Percentiles rank a stretch among this genome's conserved stretches.
phyloP scores from a whole-genome alignment of 805 yeast genomes.

The Starmerella khaoyaiensis region DNA sequence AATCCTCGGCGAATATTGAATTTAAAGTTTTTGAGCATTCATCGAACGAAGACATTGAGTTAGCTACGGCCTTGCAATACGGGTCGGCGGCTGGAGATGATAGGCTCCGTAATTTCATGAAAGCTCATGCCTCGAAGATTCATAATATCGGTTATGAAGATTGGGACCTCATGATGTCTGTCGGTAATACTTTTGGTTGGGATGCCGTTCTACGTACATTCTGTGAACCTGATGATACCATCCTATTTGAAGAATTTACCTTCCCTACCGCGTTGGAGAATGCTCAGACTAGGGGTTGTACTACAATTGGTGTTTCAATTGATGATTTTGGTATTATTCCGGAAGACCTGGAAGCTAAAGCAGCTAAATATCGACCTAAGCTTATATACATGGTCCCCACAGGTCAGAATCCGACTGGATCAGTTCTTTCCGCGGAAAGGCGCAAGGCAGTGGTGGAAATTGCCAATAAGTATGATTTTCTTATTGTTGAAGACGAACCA shows the following conservation, averaged over 20 bases:
- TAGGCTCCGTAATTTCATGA: constrained; percentile 52
- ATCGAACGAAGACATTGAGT: constrained; percentile 42
- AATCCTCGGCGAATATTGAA: constrained; percentile 23
- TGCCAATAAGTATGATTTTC: constrained; percentile 71
- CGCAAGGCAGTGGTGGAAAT: constrained; percentile 61
- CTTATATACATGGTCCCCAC: constrained; percentile 81
- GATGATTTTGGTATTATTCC: constrained; percentile 71
- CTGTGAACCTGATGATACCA: constrained; percentile 61
- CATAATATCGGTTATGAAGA: constrained; percentile 43
- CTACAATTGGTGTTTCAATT: constrained; percentile 57
- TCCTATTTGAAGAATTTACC: constrained; percentile 70
- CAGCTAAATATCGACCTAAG: constrained; percentile 61
- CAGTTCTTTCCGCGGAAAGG: constrained; percentile 63
- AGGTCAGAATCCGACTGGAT: constrained; percentile 97
- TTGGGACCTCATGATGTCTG: constrained; percentile 59
- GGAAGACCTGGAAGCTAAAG: constrained; percentile 43
- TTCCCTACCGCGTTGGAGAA: constrained; percentile 79
- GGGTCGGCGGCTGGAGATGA: constrained; percentile 75
- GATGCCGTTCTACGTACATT: constrained; percentile 71
- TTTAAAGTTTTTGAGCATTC: constrained; percentile 30
- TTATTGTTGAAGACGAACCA: constrained; percentile 92
- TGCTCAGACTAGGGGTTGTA: constrained; percentile 58
- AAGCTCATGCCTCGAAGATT: constrained; percentile 42
- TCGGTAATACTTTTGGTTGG: constrained; percentile 82
- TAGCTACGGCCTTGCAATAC: constrained; percentile 79